Percentiles rank a stretch among this genome's conserved stretches.
Evolutionary conservation across 768 basidiomycete species (phyloP).

Genomic region (Termitomyces sp.): DNA sequence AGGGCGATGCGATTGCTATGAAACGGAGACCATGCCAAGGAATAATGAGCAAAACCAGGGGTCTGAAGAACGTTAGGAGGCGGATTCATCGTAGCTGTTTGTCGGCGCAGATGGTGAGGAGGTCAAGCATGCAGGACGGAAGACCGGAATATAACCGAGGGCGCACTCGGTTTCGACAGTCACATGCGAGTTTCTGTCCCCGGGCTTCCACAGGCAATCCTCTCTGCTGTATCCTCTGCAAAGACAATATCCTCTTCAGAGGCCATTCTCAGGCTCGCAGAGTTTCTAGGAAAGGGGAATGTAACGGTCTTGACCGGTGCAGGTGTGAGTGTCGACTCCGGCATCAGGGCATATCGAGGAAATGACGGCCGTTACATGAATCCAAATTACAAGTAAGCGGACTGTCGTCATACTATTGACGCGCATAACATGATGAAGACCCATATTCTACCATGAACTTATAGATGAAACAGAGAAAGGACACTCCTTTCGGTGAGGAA

Average conservation of each 20-base stretch:
- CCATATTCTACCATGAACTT: slow-evolving; percentile 81
- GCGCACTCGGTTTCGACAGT: slow-evolving; percentile 26
- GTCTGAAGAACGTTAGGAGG: slow-evolving; percentile 57
- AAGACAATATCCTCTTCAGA: slow-evolving; percentile 38
- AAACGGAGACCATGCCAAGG: slow-evolving; percentile 83
- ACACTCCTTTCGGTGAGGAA: slow-evolving; percentile 58
- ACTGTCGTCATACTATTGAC: neutral
- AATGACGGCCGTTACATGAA: slow-evolving; percentile 84
- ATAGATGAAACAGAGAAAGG: slow-evolving; percentile 69
- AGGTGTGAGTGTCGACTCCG: slow-evolving; percentile 92
- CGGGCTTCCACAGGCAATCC: slow-evolving; percentile 58
- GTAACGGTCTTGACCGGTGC: slow-evolving; percentile 81
- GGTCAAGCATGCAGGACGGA: slow-evolving; percentile 1
- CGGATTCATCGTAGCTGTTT: slow-evolving; percentile 22
- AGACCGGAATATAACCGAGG: slow-evolving; percentile 13
- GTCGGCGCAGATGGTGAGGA: neutral
- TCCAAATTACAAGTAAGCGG: slow-evolving; percentile 75
- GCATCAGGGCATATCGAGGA: slow-evolving; percentile 92
- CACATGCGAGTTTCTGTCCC: slow-evolving; percentile 80
- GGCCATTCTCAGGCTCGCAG: slow-evolving; percentile 55
- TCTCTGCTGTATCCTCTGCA: slow-evolving; percentile 35
- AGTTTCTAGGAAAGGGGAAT: slow-evolving; percentile 68
- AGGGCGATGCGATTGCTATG: slow-evolving; percentile 69
- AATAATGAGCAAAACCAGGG: slow-evolving; percentile 81
- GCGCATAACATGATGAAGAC: slow-evolving; percentile 29